Conservation (phyloP, 106 monocot species). For the Alisma plantagoaquatica region DNA sequence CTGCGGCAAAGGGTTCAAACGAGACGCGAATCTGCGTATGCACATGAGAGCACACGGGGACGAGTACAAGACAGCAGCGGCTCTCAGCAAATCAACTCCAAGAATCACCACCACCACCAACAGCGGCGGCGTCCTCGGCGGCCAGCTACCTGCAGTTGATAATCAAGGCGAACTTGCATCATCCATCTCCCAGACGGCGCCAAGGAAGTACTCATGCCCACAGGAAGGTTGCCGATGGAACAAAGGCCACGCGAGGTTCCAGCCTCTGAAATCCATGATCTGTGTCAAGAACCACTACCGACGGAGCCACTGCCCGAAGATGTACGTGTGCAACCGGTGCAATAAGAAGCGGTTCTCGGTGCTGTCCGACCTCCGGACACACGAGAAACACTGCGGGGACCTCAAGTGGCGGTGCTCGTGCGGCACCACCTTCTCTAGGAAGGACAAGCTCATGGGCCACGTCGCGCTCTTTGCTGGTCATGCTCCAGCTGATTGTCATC, state of each 20-base stretch:
- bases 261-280: slow-evolving; percentile 59
- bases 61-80: slow-evolving; percentile 60
- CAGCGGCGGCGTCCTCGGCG: no score
- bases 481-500: slow-evolving; percentile 8
- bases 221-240: slow-evolving; percentile 78
- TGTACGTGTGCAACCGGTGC: slow-evolving; percentile 69
- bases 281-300: slow-evolving; percentile 82
- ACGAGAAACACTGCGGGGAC: slow-evolving; percentile 77
- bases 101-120: not conserved
- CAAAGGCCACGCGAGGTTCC: slow-evolving; percentile 57
- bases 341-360: slow-evolving; percentile 54
- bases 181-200: not conserved
- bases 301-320: slow-evolving; percentile 77
- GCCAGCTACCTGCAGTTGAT: no score
- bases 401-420: slow-evolving; percentile 60
- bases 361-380: slow-evolving; percentile 65
- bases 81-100: slow-evolving; percentile 29
- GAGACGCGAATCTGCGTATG: slow-evolving; percentile 74
- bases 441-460: slow-evolving; percentile 72
- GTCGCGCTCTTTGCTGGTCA: slow-evolving; percentile 43
- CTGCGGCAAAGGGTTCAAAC: slow-evolving; percentile 75
- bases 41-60: slow-evolving; percentile 84
- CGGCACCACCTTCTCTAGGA: slow-evolving; percentile 66
- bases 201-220: slow-evolving; percentile 67
- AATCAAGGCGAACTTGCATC: no score